phyloP scores from a whole-genome alignment of 129 eudicot species.

The Tanacetum coccineum region DNA sequence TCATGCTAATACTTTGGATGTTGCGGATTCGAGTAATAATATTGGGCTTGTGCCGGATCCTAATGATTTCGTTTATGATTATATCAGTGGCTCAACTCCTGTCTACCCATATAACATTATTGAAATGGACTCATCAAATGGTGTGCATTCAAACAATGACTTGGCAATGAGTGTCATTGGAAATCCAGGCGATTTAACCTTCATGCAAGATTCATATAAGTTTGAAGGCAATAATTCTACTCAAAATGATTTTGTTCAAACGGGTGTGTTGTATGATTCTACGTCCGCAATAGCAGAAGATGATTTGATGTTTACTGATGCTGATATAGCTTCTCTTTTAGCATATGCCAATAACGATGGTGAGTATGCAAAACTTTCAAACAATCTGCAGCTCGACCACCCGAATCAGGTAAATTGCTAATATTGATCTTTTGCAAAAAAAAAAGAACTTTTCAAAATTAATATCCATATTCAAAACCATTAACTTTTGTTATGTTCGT shows the following conservation, averaged over 20 bases:
- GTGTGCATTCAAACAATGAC: conserved; percentile 3
- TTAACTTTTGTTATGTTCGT: not conserved
- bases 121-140: conserved; percentile 16
- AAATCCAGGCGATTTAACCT: not conserved
- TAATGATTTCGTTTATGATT: conserved; percentile 17
- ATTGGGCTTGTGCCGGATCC: not conserved
- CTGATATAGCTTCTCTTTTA: conserved; percentile 14
- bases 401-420: conserved; percentile 6
- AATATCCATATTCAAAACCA: not conserved
- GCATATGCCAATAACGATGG: conserved; percentile 10
- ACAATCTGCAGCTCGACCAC: not conserved
- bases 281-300: conserved; percentile 5
- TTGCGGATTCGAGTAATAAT: not conserved
- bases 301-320: conserved; percentile 15
- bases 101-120: not conserved
- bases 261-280: conserved; percentile 1
- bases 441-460: not conserved
- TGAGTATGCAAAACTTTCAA: not conserved
- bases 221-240: not conserved
- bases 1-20: not conserved
- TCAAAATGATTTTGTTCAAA: conserved; percentile 13
- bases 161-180: conserved; percentile 2
- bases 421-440: not conserved
- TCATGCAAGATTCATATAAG: not conserved
- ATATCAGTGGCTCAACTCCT: conserved; percentile 2